Conservation (phyloP, 2,329 filamentous ascomycete genomes). For the Sarocladiaceae sp. region DNA sequence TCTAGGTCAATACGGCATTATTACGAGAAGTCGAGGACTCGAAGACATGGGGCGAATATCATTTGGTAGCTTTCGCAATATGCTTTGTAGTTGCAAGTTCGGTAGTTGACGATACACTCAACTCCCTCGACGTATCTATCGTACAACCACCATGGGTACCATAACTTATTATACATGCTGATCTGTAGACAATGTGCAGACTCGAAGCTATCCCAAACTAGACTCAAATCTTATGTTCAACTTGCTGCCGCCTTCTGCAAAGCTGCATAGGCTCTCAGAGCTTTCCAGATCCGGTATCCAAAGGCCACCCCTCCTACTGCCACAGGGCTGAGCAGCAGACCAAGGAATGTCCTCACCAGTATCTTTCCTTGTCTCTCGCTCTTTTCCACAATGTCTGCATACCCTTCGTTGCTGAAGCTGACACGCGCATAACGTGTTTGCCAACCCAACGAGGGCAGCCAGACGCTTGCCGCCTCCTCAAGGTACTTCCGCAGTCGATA, state of each 20-base stretch:
- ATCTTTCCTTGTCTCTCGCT: slow-evolving; percentile 66
- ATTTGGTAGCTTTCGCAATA: no score
- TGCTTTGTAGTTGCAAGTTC: no score
- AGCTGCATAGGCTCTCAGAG: slow-evolving; percentile 19
- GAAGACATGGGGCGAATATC: background rate
- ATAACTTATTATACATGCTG: no score
- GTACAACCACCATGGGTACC: no score
- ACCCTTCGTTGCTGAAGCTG: slow-evolving; percentile 89
- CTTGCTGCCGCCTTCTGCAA: background rate
- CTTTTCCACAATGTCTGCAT: slow-evolving; percentile 72
- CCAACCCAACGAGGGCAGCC: slow-evolving; percentile 76
- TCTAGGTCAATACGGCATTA: no score
- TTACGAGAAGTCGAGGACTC: background rate
- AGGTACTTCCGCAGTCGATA: slow-evolving; percentile 81
- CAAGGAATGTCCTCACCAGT: slow-evolving; percentile 43
- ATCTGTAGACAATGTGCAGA: no score
- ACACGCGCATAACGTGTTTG: slow-evolving; percentile 89
- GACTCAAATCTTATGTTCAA: no score
- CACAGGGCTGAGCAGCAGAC: slow-evolving; percentile 28
- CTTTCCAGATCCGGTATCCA: slow-evolving; percentile 17
- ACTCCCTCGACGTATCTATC: no score
- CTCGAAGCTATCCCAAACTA: no score
- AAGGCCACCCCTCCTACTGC: slow-evolving; percentile 20
- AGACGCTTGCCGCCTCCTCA: slow-evolving; percentile 77
- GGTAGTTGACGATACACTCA: no score